Conservation (phyloP, 2,329 filamentous ascomycete genomes). For the Microdochium bolleyi region DNA sequence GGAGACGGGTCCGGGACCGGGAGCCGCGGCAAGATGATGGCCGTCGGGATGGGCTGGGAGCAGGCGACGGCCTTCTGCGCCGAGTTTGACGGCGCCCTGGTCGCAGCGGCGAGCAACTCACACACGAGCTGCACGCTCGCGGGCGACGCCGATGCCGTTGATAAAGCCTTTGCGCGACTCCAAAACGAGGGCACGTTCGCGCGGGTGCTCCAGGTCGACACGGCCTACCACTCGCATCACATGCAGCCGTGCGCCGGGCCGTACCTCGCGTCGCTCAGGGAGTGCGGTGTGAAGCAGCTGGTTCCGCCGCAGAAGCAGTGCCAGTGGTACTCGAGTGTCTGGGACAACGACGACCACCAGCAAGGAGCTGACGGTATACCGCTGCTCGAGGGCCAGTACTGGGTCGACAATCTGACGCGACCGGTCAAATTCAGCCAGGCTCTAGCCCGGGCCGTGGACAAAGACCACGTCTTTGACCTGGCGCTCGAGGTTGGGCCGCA, state of each 20-base stretch:
- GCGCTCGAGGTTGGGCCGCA: constrained; percentile 26
- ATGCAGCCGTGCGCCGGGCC: constrained; percentile 4
- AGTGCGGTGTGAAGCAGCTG: background rate
- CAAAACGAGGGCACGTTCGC: constrained; percentile 4
- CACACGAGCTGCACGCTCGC: constrained; percentile 6
- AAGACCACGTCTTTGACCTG: constrained; percentile 9
- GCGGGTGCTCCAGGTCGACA: constrained; percentile 5
- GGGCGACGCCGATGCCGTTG: constrained; percentile 8
- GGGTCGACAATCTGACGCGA: constrained; percentile 23
- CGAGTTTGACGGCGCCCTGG: constrained; percentile 1
- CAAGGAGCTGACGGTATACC: background rate
- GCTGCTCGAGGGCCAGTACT: constrained; percentile 16
- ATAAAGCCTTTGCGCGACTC: background rate
- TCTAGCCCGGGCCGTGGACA: constrained; percentile 2
- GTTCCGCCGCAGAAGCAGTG: background rate
- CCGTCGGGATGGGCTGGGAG: constrained; percentile 19
- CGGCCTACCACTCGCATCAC: constrained; percentile 9
- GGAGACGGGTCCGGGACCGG: constrained; percentile 6
- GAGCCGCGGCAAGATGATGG: constrained; percentile 6
- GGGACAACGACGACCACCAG: background rate
- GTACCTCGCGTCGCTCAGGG: constrained; percentile 4
- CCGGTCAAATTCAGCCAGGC: constrained; percentile 26
- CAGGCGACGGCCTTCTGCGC: constrained; percentile 1
- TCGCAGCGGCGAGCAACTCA: constrained; percentile 9
- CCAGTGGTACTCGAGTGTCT: constrained; percentile 2